A percentile compares a stretch with the other conserved stretches of the same genome.
Conservation (phyloP, 73 alveolate species). For the Paramecium tetraurelia region DNA sequence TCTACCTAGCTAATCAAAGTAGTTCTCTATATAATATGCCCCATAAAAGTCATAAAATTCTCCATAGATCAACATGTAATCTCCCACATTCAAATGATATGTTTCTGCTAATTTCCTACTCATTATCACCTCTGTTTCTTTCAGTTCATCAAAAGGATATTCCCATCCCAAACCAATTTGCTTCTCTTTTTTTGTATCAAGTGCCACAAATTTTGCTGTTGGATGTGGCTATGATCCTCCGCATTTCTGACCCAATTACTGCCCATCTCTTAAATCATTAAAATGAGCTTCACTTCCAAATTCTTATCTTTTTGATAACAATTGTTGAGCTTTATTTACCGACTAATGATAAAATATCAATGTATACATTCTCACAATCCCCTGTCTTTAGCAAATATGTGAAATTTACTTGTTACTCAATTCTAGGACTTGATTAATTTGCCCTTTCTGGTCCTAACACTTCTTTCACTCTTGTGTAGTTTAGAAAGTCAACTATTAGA, state of each 20-base stretch:
- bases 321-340: neutral
- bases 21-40: neutral
- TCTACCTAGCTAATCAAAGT: neutral
- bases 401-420: conserved; percentile 13
- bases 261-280: neutral
- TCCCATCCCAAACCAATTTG: conserved; percentile 68
- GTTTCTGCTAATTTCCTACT: neutral
- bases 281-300: neutral
- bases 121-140: conserved; percentile 37
- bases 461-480: conserved; percentile 29
- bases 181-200: conserved; percentile 63
- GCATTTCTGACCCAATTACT: neutral
- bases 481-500: conserved; percentile 20
- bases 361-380: neutral
- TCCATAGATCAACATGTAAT: neutral
- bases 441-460: conserved; percentile 43
- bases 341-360: neutral
- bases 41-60: conserved; percentile 36
- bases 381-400: neutral
- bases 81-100: neutral
- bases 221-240: conserved; percentile 7
- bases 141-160: conserved; percentile 31
- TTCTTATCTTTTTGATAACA: neutral
- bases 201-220: neutral
- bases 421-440: conserved; percentile 42